Evolutionary conservation across 176 grass and related monocot species (phyloP).

Genomic region (Thinopyrum elongatum): DNA sequence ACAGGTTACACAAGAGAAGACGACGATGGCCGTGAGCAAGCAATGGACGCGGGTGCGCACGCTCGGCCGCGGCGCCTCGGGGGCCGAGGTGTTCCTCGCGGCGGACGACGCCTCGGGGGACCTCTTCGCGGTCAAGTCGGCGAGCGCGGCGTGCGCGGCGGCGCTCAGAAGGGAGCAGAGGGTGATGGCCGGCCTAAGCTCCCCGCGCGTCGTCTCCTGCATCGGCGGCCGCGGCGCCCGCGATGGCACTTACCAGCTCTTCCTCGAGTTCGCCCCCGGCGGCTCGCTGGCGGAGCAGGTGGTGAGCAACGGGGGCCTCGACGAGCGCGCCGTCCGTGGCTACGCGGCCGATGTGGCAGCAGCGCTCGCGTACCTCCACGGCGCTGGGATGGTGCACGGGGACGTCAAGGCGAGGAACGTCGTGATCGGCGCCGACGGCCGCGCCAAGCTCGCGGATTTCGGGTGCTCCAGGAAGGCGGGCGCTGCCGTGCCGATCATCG

Average conservation of each 20-base stretch:
- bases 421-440: constrained; percentile 52
- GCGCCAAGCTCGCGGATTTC: constrained; percentile 73
- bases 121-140: constrained; percentile 64
- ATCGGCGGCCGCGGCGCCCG: constrained; percentile 23
- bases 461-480: constrained; percentile 36
- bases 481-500: background rate
- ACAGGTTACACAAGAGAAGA: no score
- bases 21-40: background rate
- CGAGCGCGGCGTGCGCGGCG: background rate
- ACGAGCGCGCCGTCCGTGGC: constrained; percentile 8
- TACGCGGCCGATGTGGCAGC: constrained; percentile 36
- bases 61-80: constrained; percentile 66
- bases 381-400: constrained; percentile 42
- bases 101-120: constrained; percentile 14
- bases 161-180: constrained; percentile 43
- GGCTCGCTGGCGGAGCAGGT: constrained; percentile 53
- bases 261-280: constrained; percentile 74
- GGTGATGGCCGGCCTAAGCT: constrained; percentile 33
- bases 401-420: constrained; percentile 82
- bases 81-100: constrained; percentile 59
- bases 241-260: background rate
- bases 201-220: constrained; percentile 60
- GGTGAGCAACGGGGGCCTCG: constrained; percentile 5
- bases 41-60: constrained; percentile 46
- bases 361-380: constrained; percentile 63